Evolutionary conservation across 2,329 filamentous ascomycete genomes (phyloP).

Genomic region (Aspergillus pseudoviridinutans): DNA sequence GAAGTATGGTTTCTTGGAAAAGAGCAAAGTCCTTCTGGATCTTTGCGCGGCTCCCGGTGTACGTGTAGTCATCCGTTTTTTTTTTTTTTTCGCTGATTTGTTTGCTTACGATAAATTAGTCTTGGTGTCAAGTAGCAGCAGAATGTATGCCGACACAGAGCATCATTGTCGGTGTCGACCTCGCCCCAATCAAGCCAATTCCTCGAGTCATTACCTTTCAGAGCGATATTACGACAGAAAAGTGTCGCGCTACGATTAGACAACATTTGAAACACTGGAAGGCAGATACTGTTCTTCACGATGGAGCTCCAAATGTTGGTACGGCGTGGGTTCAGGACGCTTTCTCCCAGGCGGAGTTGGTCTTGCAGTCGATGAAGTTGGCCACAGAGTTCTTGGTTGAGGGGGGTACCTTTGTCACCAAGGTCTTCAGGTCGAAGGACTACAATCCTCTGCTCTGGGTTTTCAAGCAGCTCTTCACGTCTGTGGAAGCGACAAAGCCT

Average conservation of each 20-base stretch:
- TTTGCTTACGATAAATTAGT: conserved; percentile 46
- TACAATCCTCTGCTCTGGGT: conserved; percentile 97
- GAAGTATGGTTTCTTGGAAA: conserved; percentile 97
- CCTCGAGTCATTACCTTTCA: conserved; percentile 93
- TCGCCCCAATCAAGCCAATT: conserved; percentile 92
- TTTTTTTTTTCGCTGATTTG: background rate
- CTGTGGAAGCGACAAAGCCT: conserved; percentile 96
- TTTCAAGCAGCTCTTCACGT: conserved; percentile 91
- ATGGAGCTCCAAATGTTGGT: conserved; percentile 96
- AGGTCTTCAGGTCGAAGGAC: conserved; percentile 95
- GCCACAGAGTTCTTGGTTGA: conserved; percentile 89
- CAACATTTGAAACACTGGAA: conserved; percentile 94
- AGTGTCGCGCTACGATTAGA: conserved; percentile 85
- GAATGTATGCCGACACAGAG: conserved; percentile 89
- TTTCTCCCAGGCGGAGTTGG: conserved; percentile 93
- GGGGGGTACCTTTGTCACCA: conserved; percentile 92
- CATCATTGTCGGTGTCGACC: conserved; percentile 90
- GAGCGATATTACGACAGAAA: conserved; percentile 96
- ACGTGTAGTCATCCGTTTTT: conserved; percentile 34
- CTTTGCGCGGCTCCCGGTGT: conserved; percentile 94
- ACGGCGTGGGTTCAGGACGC: conserved; percentile 98
- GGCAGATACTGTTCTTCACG: conserved; percentile 90
- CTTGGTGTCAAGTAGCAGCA: conserved; percentile 94
- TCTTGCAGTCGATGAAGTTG: conserved; percentile 83
- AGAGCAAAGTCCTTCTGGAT: conserved; percentile 93